These are phyloP conservation scores for Pterothamnion heteromorphum DNA, from an alignment of 31 red algal genomes.

Conservation along the genomic window DNA sequence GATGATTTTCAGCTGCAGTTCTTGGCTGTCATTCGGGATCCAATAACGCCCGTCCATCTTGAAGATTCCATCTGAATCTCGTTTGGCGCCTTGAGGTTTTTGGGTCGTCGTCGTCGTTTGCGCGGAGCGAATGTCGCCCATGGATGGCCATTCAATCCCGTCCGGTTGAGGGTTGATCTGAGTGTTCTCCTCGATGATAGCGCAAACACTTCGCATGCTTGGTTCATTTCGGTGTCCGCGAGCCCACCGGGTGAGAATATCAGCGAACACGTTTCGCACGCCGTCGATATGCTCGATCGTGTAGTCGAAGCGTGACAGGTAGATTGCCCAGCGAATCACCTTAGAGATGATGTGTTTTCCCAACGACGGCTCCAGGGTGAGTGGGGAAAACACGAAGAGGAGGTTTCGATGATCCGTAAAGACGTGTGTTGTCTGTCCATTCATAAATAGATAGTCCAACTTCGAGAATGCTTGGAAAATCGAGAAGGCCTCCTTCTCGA, in stretches of 20 bases:
- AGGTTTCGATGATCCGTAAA: slow-evolving; percentile 48
- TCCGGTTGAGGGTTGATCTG: background rate
- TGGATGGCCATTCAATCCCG: background rate
- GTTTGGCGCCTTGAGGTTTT: background rate
- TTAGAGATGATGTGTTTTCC: slow-evolving; percentile 7
- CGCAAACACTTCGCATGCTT: background rate
- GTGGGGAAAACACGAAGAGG: background rate
- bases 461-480: background rate
- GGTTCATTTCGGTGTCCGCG: background rate
- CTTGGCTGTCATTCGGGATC: background rate
- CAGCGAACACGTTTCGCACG: background rate
- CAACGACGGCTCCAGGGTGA: background rate
- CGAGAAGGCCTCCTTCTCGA: slow-evolving; percentile 41
- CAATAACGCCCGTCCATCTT: background rate
- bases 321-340: slow-evolving; percentile 26
- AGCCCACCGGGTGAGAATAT: slow-evolving; percentile 18
- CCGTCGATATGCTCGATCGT: background rate
- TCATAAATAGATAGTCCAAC: background rate
- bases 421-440: background rate
- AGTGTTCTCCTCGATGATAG: background rate
- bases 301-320: slow-evolving; percentile 5
- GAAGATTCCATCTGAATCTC: background rate
- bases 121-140: background rate
- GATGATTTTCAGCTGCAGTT: background rate
- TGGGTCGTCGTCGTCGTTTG: background rate